phyloP scores from a whole-genome alignment of 805 yeast species.

The Metschnikowia anglica region DNA sequence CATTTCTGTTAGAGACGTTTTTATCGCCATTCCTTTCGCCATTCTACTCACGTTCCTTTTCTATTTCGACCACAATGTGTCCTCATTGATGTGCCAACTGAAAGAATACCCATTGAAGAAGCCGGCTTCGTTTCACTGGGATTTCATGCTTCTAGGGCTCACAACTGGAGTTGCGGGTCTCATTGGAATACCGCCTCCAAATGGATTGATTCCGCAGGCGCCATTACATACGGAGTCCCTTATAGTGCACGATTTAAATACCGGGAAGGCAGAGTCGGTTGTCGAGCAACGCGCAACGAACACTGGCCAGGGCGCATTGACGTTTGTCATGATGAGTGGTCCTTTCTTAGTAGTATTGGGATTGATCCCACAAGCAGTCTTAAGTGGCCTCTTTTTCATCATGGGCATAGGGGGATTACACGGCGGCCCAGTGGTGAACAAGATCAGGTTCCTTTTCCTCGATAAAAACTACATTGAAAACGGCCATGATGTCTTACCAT shows the following conservation, averaged over 20 bases:
- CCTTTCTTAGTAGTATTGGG: slow-evolving; percentile 82
- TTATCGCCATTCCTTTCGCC: slow-evolving; percentile 92
- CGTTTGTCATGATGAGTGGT: slow-evolving; percentile 83
- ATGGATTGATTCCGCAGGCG: slow-evolving; percentile 96
- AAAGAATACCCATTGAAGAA: slow-evolving; percentile 76
- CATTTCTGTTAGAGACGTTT: slow-evolving; percentile 69
- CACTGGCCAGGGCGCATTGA: slow-evolving; percentile 78
- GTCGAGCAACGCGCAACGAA: slow-evolving; percentile 91
- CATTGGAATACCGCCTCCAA: slow-evolving; percentile 92
- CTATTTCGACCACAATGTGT: slow-evolving; percentile 94
- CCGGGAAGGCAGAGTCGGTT: slow-evolving; percentile 49
- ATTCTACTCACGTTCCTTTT: slow-evolving; percentile 77
- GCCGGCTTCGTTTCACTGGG: slow-evolving; percentile 93
- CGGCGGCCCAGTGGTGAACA: slow-evolving; percentile 60
- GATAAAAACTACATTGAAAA: slow-evolving; percentile 46
- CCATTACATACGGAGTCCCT: slow-evolving; percentile 86
- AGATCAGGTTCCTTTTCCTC: slow-evolving; percentile 60
- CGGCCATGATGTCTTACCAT: slow-evolving; percentile 39
- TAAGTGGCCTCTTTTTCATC: slow-evolving; percentile 88
- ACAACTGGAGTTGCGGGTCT: slow-evolving; percentile 87
- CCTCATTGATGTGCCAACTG: slow-evolving; percentile 89
- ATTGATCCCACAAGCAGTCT: slow-evolving; percentile 85
- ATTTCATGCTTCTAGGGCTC: slow-evolving; percentile 76
- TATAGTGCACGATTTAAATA: slow-evolving; percentile 49
- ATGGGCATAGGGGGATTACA: slow-evolving; percentile 86